A percentile compares a stretch with the other conserved stretches of the same genome.
Evolutionary conservation across 2,329 filamentous ascomycete species (phyloP).

Genomic region (Arthrobotrys megalospora): DNA sequence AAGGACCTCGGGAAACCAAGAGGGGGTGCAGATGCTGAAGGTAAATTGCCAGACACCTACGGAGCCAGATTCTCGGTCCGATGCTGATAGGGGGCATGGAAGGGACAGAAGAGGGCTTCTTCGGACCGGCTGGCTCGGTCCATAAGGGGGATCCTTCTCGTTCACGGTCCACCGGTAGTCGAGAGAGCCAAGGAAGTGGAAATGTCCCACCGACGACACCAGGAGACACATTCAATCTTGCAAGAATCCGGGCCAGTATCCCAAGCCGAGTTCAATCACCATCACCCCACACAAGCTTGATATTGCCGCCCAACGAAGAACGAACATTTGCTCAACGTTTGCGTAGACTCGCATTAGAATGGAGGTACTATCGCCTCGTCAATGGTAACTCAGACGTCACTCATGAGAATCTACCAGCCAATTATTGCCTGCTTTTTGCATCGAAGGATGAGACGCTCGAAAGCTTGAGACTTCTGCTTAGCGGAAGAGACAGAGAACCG

Average conservation of each 20-base stretch:
- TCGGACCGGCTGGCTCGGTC: conserved; percentile 51
- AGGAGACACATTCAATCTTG: conserved; percentile 59
- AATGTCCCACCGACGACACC: conserved; percentile 42
- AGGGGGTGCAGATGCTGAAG: conserved; percentile 51
- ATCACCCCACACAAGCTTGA: conserved; percentile 55
- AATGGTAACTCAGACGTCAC: conserved; percentile 56
- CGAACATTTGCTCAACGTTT: conserved; percentile 59
- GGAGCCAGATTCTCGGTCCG: conserved; percentile 50
- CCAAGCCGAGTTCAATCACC: conserved; percentile 56
- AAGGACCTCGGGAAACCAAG: conserved; percentile 54
- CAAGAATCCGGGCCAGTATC: conserved; percentile 60
- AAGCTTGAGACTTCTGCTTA: conserved; percentile 55
- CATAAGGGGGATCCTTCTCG: conserved; percentile 52
- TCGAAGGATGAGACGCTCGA: conserved; percentile 59
- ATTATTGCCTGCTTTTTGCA: conserved; percentile 57
- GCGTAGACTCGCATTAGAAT: conserved; percentile 59
- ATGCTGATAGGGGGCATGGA: conserved; percentile 58
- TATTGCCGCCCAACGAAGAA: conserved; percentile 59
- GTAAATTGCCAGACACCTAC: conserved; percentile 61
- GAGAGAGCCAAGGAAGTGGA: conserved; percentile 58
- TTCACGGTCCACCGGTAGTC: conserved; percentile 56
- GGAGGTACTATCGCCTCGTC: conserved; percentile 57
- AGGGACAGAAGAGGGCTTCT: conserved; percentile 57
- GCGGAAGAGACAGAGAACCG: conserved; percentile 53
- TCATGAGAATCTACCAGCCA: conserved; percentile 54